A percentile compares a stretch with the other conserved stretches of the same genome.
Conservation (phyloP, 768 basidiomycete genomes). For the Agaricus blazei region DNA sequence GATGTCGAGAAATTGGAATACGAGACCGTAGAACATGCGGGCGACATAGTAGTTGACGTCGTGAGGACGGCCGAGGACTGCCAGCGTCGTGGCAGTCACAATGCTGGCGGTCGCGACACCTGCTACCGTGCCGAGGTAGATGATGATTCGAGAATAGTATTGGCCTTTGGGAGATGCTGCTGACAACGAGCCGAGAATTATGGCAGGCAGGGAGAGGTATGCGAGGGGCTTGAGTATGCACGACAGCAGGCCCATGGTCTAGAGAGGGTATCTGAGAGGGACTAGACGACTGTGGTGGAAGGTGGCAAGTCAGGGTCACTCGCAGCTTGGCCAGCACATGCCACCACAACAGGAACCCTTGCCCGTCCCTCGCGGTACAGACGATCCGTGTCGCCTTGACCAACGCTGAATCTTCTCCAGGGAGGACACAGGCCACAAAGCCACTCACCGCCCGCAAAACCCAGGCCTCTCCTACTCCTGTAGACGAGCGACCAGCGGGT, state of each 20-base stretch:
- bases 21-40: slow-evolving; percentile 71
- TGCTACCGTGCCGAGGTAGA: slow-evolving; percentile 70
- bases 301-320: slow-evolving; percentile 4
- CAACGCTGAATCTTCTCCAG: slow-evolving; percentile 21
- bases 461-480: slow-evolving; percentile 1
- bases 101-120: slow-evolving; percentile 71
- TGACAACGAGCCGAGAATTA: slow-evolving; percentile 59
- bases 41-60: slow-evolving; percentile 85
- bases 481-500: neutral
- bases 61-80: slow-evolving; percentile 60
- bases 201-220: slow-evolving; percentile 69
- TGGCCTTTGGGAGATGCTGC: slow-evolving; percentile 49
- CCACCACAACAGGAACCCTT: neutral
- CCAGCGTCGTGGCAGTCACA: slow-evolving; percentile 60
- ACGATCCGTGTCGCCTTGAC: slow-evolving; percentile 2
- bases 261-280: slow-evolving; percentile 8
- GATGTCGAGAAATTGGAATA: slow-evolving; percentile 60
- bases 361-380: slow-evolving; percentile 11
- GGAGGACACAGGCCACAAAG: slow-evolving; percentile 20
- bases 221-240: slow-evolving; percentile 65
- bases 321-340: no score
- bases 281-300: neutral
- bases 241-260: slow-evolving; percentile 58
- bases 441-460: slow-evolving; percentile 14
- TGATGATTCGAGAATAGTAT: slow-evolving; percentile 68